Percentiles rank a stretch among this genome's conserved stretches.
phyloP scores from a whole-genome alignment of 108 stramenopile species.

The Cyclotella choctawhatcheeana region DNA sequence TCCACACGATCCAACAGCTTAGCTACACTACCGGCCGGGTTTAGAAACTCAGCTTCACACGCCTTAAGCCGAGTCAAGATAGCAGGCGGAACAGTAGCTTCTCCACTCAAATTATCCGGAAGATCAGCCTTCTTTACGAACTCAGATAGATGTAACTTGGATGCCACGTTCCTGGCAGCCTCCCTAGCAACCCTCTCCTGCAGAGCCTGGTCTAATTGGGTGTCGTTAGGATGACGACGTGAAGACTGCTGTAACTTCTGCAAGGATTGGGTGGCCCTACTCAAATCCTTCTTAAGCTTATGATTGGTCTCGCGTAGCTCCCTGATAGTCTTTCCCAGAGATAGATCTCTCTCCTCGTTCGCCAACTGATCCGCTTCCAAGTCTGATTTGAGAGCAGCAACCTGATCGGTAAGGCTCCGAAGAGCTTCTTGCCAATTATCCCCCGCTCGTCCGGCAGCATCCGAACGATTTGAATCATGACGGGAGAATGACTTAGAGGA shows the following conservation, averaged over 20 bases:
- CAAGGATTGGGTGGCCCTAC: not conserved
- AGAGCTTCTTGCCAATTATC: slow-evolving; percentile 1
- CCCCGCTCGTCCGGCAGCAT: no score
- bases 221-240: not conserved
- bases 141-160: not conserved
- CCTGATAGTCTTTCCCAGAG: not conserved
- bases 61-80: not conserved
- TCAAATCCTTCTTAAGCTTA: not conserved
- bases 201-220: not conserved
- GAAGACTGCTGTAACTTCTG: not conserved
- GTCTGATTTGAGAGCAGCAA: no score
- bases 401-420: not conserved
- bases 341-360: not conserved
- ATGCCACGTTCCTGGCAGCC: not conserved
- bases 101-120: no score
- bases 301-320: not conserved
- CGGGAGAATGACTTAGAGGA: not conserved
- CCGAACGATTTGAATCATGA: no score
- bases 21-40: not conserved
- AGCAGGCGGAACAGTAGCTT: no score
- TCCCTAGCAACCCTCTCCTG: not conserved
- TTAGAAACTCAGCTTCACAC: not conserved
- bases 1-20: not conserved
- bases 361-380: no score
- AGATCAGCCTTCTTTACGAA: slow-evolving; percentile 1